Base-by-base conservation (phyloP, 495 filamentous ascomycete species). In the Hypoxylon trugodes region DNA sequence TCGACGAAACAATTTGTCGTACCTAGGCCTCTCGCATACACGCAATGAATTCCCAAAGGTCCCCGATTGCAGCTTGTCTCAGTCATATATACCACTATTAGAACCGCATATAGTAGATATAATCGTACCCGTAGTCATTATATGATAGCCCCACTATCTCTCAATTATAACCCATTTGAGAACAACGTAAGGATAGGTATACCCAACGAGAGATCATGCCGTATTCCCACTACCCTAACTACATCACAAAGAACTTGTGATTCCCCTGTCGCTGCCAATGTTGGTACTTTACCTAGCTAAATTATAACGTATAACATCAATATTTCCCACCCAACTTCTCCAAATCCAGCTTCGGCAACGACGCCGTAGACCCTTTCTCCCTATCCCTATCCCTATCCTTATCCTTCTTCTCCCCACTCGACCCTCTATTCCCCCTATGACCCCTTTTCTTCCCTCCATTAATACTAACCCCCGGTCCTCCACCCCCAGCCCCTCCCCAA, bases 401-500 rank as follows among this genome's bases (percentile, higher is more conserved):
- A 41, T 47, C 40, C 35, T 66, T 52, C 45, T n/a, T n/a, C n/a
- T n/a, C n/a, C n/a, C n/a, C n/a, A n/a, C 45, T n/a, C 19, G 25
- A 40, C 32, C 40, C 24, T 10, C 47, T 45, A 33, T 30, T 28
- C 6, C 36, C 13, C 8, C 45, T 46, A 10, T 45, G n/a, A 7
- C 55, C 49, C 36, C 57, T 35, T 42, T 57, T 68, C 16, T 33
- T 65, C 15, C 51, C 42, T 8, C 49, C 50, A 18, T 18, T 18
- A 2, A 46, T 13, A 15, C 12, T 47, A 12, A 72, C 61, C 0
- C 66, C 69, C 1, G 59, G 62, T 3, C 64, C 66, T n/a, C 69
- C 67, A 1, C 70, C 70, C 2, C 73, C 67, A 0, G 47, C 51
- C n/a, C 66, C 68, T 38, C 41, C 57, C 71, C 71, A 69, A 40